These are phyloP conservation scores for Trichodelitschia bisporula DNA, from an alignment of 495 filamentous ascomycete species.

Conservation along the genomic window DNA sequence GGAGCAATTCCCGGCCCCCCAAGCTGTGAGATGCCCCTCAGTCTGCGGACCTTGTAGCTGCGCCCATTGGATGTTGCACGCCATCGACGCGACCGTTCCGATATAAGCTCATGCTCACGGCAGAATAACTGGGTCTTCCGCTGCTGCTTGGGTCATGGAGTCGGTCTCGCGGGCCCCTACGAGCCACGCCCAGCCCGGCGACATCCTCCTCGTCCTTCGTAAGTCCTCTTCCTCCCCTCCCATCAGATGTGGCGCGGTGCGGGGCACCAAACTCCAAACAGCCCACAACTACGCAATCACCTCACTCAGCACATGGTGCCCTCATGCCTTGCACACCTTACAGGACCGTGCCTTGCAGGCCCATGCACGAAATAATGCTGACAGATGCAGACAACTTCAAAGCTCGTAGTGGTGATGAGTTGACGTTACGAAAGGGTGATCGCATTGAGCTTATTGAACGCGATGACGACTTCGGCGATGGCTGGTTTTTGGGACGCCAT, in stretches of 20 bases:
- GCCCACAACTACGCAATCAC: background rate
- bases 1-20: too few species aligned
- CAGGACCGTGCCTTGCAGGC: background rate
- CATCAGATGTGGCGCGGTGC: background rate
- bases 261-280: background rate
- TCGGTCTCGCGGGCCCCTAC: conserved; percentile 4
- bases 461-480: conserved; percentile 93
- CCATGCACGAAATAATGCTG: background rate
- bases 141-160: background rate
- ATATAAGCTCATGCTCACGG: too few species aligned
- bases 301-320: conserved; percentile 2
- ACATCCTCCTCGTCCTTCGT: conserved; percentile 12
- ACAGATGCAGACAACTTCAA: conserved; percentile 49
- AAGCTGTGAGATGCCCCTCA: too few species aligned
- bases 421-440: conserved; percentile 68
- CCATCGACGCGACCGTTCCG: too few species aligned
- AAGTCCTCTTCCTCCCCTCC: background rate
- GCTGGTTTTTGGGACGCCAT: conserved; percentile 86
- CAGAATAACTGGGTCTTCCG: background rate
- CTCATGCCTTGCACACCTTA: background rate
- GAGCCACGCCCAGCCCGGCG: conserved; percentile 7
- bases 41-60: background rate
- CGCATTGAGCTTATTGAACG: conserved; percentile 79
- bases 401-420: conserved; percentile 76
- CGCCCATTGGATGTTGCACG: background rate